Base-by-base conservation (phyloP, 1,139 yeast species). In the Taphrina confusa region DNA sequence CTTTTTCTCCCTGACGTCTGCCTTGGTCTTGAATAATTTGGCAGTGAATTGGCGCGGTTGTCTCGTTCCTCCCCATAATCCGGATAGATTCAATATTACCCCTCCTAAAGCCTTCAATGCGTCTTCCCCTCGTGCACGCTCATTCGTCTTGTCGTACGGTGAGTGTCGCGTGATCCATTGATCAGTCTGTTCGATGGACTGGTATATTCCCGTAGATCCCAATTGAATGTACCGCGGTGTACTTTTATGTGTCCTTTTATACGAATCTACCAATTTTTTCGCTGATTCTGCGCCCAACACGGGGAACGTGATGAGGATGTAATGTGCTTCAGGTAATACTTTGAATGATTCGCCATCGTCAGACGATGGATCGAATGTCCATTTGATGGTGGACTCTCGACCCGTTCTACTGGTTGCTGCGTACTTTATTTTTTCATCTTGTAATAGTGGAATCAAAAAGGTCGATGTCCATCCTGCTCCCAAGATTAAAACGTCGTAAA, bases 381-480 rank as follows among this genome's bases (percentile, higher is more conserved):
- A 54, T 27, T 33, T 22, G 14, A 54, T 31, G 33, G 58, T 42
- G 45, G 33, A 31, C 44, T 44, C 58, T 14, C 44, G 42, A n/a
- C 58, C 58, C 14, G 58, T 54, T 14, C 45, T 44, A 18, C 49
- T 36, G 8, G 58, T 54, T 14, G 58, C 58, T 6, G 51, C 51
- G 22, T 23, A 54, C 18, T 34, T 31, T 28, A 36, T 5, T 20
- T 33, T 34, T 2, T 20, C 31, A n/a, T 42, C 51, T n/a, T 34
- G 22, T 8, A 45, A 25, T 4, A 44, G 36, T 5, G 58, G 58
- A 23, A 42, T 44, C 36, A 54, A 34, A 25, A 54, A 54, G 51
- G 58, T 54, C 3, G 58, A 54, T n/a, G 58, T 54, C 58, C 58
- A 54, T 4, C 58, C 58, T 6, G 58, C 58, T 16, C 58, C 58